Evolutionary conservation across 768 basidiomycete species (phyloP).

Genomic region (Fomitopsis pulvina): DNA sequence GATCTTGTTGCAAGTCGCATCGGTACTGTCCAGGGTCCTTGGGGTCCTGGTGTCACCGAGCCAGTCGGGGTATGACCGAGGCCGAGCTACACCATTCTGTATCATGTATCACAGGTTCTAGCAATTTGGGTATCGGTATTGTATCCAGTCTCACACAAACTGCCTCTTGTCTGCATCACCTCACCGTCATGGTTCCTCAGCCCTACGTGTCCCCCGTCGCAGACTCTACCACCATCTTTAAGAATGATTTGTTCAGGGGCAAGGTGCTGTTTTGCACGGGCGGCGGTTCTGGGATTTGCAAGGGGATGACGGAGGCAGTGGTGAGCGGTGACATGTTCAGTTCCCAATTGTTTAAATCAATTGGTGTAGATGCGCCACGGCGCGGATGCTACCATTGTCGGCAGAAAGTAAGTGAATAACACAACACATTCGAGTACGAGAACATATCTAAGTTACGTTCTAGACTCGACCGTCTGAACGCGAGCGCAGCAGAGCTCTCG

Average conservation of each 20-base stretch:
- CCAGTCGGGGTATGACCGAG: no score
- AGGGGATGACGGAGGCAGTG: constrained; percentile 77
- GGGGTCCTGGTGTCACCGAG: no score
- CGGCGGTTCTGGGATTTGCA: constrained; percentile 90
- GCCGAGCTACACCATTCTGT: no score
- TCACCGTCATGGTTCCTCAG: not conserved
- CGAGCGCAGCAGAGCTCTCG: constrained; percentile 67
- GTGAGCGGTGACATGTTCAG: constrained; percentile 41
- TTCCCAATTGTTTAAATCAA: no score
- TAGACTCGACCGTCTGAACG: constrained; percentile 65
- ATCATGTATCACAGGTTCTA: no score
- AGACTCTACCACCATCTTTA: constrained; percentile 63
- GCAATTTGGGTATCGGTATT: no score
- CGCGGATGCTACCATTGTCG: constrained; percentile 74
- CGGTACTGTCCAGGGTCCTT: no score
- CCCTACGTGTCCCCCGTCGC: constrained; percentile 26
- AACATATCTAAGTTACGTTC: no score
- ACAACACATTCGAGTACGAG: no score
- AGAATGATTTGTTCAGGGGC: constrained; percentile 75
- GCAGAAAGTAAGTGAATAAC: constrained; percentile 83
- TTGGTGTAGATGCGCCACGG: constrained; percentile 88
- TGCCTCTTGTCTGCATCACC: no score
- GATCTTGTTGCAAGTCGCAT: no score
- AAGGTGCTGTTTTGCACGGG: constrained; percentile 91
- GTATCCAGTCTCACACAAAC: no score